Conservation (phyloP, 1,139 yeast species). For the Tardiomyces blankii region DNA sequence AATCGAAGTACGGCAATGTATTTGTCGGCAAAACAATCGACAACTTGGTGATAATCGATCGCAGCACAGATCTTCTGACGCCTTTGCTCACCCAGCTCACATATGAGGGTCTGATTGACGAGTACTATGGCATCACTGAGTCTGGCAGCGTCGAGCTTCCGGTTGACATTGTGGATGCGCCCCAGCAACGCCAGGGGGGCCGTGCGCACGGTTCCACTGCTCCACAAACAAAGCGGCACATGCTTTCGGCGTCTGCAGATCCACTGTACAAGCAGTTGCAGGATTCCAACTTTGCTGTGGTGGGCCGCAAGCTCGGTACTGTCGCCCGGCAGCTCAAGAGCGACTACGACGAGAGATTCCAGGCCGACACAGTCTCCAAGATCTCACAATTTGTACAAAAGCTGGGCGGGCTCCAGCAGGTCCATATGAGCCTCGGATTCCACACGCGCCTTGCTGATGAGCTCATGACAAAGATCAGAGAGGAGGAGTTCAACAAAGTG, state of each 20-base stretch:
- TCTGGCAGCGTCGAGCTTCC: constrained; percentile 37
- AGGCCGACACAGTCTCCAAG: constrained; percentile 49
- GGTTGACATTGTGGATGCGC: constrained; percentile 17
- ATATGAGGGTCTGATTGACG: constrained; percentile 75
- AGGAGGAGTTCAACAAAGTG: constrained; percentile 40
- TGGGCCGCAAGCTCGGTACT: constrained; percentile 61
- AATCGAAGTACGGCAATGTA: constrained; percentile 20
- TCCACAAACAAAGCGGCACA: constrained; percentile 19
- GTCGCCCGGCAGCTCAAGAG: constrained; percentile 63
- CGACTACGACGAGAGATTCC: constrained; percentile 53
- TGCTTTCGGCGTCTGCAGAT: constrained; percentile 26
- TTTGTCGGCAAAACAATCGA: constrained; percentile 26
- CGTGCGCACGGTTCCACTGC: background rate
- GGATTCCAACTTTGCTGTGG: constrained; percentile 65
- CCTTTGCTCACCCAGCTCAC: constrained; percentile 68
- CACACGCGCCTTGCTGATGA: constrained; percentile 72
- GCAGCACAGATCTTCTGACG: constrained; percentile 63
- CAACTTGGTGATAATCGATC: constrained; percentile 59
- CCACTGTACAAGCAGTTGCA: constrained; percentile 40
- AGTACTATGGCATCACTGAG: constrained; percentile 42
- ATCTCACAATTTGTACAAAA: constrained; percentile 64
- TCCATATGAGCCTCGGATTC: constrained; percentile 57
- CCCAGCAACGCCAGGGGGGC: constrained; percentile 1
- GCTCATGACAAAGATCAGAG: constrained; percentile 43
- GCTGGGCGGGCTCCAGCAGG: constrained; percentile 53